phyloP scores from a whole-genome alignment of 169 alveolate genomes.

The Plasmodium falciparum region DNA sequence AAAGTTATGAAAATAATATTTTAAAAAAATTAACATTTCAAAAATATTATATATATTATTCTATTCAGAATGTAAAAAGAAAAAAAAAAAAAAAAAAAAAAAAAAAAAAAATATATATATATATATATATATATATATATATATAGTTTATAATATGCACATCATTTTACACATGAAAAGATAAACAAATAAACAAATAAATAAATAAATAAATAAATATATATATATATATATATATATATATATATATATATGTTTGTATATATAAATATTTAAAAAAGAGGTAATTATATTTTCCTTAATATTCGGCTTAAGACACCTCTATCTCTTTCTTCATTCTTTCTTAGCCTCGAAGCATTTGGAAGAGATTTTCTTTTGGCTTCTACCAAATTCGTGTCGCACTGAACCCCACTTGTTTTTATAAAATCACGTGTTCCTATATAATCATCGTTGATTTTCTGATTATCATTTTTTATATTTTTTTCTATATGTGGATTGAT shows the following conservation, averaged over 20 bases:
- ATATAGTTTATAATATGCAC: no score
- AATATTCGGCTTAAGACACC: conserved; percentile 73
- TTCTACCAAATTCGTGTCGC: no score
- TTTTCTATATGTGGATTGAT: neutral
- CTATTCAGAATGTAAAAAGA: no score
- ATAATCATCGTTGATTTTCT: neutral
- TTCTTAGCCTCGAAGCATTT: conserved; percentile 9
- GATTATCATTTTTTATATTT: neutral
- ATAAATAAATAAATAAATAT: neutral
- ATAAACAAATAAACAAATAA: neutral
- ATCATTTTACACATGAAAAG: neutral
- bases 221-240: neutral
- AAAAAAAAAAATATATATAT: no score
- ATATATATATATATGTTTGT: neutral
- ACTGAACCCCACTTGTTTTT: neutral
- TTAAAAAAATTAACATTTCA: no score
- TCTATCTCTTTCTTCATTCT: conserved; percentile 12
- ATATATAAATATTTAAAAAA: neutral
- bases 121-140: no score
- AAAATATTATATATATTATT: no score
- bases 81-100: no score
- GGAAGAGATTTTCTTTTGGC: neutral
- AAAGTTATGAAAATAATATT: no score
- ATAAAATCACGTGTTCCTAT: neutral
- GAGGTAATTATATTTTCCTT: conserved; percentile 21